Conservation (phyloP, 2,329 filamentous ascomycete species). For the Phoma sp. region DNA sequence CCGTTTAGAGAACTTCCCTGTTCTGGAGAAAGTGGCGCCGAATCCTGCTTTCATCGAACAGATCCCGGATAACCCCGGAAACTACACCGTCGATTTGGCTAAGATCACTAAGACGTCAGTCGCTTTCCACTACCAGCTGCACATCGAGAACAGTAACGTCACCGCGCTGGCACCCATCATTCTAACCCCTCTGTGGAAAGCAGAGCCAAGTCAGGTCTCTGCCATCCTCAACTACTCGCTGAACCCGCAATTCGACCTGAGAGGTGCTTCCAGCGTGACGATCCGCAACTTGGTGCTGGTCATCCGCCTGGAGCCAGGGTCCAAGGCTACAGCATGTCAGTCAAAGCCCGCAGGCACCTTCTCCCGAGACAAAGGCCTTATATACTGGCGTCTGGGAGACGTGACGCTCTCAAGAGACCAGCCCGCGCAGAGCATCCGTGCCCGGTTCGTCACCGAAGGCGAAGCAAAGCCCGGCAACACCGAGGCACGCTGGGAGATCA, state of each 20-base stretch:
- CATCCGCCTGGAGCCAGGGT: conserved; percentile 68
- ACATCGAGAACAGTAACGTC: conserved; percentile 64
- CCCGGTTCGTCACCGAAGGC: conserved; percentile 77
- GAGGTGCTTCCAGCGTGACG: conserved; percentile 55
- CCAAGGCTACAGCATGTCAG: conserved; percentile 71
- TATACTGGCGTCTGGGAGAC: conserved; percentile 83
- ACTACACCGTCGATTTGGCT: conserved; percentile 78
- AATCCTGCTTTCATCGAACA: conserved; percentile 90
- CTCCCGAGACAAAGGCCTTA: conserved; percentile 74
- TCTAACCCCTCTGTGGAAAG: conserved; percentile 79
- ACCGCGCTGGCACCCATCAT: conserved; percentile 72
- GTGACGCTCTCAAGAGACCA: conserved; percentile 67
- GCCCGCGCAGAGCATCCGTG: conserved; percentile 76
- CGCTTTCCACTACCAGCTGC: conserved; percentile 92
- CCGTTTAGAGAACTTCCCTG: conserved; percentile 83
- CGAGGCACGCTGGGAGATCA: conserved; percentile 82
- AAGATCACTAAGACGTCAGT: conserved; percentile 75
- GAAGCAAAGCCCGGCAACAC: conserved; percentile 75
- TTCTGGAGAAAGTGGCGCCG: conserved; percentile 89
- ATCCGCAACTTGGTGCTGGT: conserved; percentile 79
- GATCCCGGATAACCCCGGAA: conserved; percentile 70
- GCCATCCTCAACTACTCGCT: conserved; percentile 83
- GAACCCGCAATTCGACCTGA: conserved; percentile 69
- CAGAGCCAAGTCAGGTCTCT: conserved; percentile 83
- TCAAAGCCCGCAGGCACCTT: conserved; percentile 83